Evolutionary conservation across 805 yeast species (phyloP).

Genomic region (Zygoascus ofunaensis): DNA sequence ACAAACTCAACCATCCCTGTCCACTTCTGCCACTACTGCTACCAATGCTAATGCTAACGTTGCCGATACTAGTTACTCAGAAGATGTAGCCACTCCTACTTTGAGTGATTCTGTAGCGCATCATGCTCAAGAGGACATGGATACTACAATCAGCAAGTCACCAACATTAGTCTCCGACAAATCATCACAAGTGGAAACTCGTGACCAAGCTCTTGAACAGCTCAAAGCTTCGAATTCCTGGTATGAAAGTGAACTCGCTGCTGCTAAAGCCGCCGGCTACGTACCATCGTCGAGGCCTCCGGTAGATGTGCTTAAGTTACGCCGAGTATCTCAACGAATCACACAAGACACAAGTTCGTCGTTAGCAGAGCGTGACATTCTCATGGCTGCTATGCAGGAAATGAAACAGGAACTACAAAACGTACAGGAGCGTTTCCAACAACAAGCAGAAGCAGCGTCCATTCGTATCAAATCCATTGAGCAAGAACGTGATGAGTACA

Average conservation of each 20-base stretch:
- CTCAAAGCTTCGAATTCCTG: constrained; percentile 25
- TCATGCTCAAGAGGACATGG: constrained; percentile 1
- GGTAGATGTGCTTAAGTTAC: constrained; percentile 19
- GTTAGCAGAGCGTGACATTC: constrained; percentile 22
- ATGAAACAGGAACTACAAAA: constrained; percentile 20
- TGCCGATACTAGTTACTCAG: constrained; percentile 6
- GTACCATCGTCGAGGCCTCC: constrained; percentile 22
- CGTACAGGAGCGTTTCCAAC: constrained; percentile 18
- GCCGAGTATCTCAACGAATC: constrained; percentile 22
- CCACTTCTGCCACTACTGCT: background rate
- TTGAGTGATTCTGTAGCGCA: background rate
- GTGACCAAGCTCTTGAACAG: constrained; percentile 19
- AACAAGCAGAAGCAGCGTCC: constrained; percentile 23
- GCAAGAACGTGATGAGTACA: constrained; percentile 16
- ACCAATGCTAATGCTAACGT: background rate
- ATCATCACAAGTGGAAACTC: too few species aligned
- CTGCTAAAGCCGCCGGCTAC: constrained; percentile 22
- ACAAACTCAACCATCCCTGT: background rate
- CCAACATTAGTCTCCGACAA: background rate
- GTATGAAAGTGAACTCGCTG: constrained; percentile 24
- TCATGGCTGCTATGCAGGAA: constrained; percentile 20
- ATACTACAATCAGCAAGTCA: background rate
- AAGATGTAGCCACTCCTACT: background rate
- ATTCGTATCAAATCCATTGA: constrained; percentile 17
- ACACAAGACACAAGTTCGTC: constrained; percentile 20